phyloP scores from a whole-genome alignment of 1,139 yeast genomes.

The Magnusiomyces suaveolens region DNA sequence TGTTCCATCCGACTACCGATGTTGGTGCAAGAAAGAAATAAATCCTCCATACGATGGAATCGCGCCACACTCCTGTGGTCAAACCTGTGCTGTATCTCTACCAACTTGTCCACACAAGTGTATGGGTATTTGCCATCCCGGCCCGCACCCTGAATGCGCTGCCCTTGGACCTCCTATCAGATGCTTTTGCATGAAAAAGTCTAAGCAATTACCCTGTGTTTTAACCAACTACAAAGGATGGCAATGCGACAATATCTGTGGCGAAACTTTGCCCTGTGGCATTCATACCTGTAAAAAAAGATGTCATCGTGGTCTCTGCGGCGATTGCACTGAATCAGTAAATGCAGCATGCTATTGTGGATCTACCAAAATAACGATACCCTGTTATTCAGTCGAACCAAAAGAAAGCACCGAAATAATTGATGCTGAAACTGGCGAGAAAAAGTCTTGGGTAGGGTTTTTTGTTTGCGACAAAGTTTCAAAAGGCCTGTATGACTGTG shows the following conservation, averaged over 20 bases:
- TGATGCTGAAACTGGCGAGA: constrained; percentile 16
- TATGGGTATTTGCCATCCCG: constrained; percentile 74
- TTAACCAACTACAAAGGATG: constrained; percentile 67
- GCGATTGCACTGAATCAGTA: constrained; percentile 47
- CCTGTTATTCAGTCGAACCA: constrained; percentile 20
- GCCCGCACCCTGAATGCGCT: constrained; percentile 76
- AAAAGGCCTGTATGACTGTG: constrained; percentile 52
- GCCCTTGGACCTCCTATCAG: constrained; percentile 60
- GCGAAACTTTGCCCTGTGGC: constrained; percentile 56
- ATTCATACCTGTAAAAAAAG: constrained; percentile 49
- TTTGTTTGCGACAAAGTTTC: constrained; percentile 48
- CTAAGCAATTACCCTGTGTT: constrained; percentile 61
- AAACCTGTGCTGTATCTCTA: constrained; percentile 53
- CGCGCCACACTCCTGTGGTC: constrained; percentile 85
- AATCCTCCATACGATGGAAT: constrained; percentile 55
- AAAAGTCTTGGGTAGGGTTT: constrained; percentile 49
- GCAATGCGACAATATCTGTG: constrained; percentile 57
- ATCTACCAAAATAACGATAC: constrained; percentile 26
- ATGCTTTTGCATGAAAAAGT: constrained; percentile 67
- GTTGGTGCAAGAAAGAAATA: constrained; percentile 82
- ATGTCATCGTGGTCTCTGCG: constrained; percentile 77
- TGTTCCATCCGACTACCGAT: constrained; percentile 55
- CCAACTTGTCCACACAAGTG: constrained; percentile 64
- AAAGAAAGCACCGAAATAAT: background rate
- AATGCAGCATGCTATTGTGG: constrained; percentile 69